Conservation (phyloP, 192 early-diverging fungal genomes). For the Chytriomyces sp. region DNA sequence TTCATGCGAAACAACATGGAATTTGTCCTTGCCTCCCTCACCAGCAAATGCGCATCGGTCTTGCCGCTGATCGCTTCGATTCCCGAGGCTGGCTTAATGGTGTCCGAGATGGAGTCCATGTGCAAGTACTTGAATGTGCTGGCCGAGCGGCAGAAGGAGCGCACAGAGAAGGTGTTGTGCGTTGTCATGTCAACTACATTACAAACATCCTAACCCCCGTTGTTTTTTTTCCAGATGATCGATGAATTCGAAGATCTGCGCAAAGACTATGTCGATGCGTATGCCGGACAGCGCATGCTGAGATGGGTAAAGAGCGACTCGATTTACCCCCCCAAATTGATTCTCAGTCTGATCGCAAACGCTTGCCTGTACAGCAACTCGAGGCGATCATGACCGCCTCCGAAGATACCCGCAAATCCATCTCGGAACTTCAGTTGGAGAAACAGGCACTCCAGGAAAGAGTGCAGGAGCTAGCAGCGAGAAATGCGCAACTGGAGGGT, state of each 20-base stretch:
- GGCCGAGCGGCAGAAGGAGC: not conserved
- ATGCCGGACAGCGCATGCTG: slow-evolving; percentile 1
- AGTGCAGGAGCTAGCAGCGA: not conserved
- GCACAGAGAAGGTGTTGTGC: not conserved
- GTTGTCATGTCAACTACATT: not conserved
- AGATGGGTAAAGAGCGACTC: not conserved
- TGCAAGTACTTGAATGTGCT: not conserved
- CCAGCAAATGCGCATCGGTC: not conserved
- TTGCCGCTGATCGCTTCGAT: not conserved
- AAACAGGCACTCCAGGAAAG: not conserved
- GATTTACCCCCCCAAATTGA: not conserved
- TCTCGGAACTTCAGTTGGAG: not conserved
- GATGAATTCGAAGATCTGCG: not conserved
- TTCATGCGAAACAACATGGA: not conserved
- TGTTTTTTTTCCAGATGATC: not conserved
- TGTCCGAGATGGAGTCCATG: not conserved
- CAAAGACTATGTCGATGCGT: not conserved
- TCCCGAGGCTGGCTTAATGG: not conserved
- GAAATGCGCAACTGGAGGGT: not conserved
- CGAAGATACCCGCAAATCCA: not conserved
- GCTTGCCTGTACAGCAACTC: not conserved
- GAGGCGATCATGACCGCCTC: not conserved
- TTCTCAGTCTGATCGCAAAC: not conserved
- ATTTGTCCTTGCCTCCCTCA: not conserved
- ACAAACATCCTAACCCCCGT: not conserved